Evolutionary conservation across 306 rosid genomes (phyloP), one percentile per base, ranked within the genome.

Genomic region (Cucurbita pepo): DNA sequence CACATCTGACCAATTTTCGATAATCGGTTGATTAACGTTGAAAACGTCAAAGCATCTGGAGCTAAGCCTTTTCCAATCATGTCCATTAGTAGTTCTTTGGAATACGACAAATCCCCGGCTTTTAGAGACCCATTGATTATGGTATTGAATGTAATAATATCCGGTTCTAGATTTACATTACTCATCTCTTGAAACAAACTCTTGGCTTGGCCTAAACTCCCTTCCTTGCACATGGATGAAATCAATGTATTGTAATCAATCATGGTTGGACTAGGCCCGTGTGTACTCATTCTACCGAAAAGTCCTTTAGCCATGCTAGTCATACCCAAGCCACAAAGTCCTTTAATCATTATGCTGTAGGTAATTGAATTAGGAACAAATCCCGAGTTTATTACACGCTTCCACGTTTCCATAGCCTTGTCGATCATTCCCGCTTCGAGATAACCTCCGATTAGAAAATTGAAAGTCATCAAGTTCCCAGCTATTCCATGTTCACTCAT

Each of bases 281-380:
- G 82, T 73, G 56, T 81, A 78, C 77, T 83, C 82, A 55, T 85
- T 75, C 85, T 89, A 73, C 19, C 47, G 64, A 93, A 82, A 67
- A 94, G 80, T 64, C 97, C 98, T 82, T 77, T 90, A 55, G 95
- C 98, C 64, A 94, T 53, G 25, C 76, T 82, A 56, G 86, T 79
- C 78, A 90, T 77, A 47, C 85, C 88, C 85, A 81, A 85, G 79
- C 86, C 85, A 86, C 98, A 94, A 67, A 94, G 80, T 74, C 98
- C 98, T 81, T 78, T 81, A 56, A 94, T 87, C 83, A 90, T 78
- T 44, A 87, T 52, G 77, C 86, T 78, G 16, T 77, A 89, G 8
- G 96, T 89, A 63, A 47, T 7, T 45, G 89, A 69, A 55, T 90
- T 80, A 12, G 89, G 95, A 73, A 70, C 80, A 71, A 82, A 38